A percentile compares a stretch with the other conserved stretches of the same genome.
Conservation (phyloP, 106 monocot genomes). For the Narthecium ossifragum region DNA sequence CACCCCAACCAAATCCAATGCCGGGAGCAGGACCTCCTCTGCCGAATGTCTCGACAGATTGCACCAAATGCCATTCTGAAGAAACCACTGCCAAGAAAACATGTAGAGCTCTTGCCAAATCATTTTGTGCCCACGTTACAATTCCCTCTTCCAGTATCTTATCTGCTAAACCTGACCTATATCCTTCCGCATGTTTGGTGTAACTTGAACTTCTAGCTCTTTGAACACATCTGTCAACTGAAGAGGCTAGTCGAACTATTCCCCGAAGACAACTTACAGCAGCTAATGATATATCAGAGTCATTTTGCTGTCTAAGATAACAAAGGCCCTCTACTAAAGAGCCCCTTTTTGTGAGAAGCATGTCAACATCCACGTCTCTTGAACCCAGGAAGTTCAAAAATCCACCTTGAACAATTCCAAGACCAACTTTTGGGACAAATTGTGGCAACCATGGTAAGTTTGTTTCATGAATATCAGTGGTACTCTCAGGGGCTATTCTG, state of each 20-base stretch:
- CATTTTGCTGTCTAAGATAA: conserved; percentile 33
- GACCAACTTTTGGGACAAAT: conserved; percentile 82
- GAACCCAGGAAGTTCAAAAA: conserved; percentile 32
- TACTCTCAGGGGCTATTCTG: conserved; percentile 31
- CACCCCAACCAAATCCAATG: conserved; percentile 85
- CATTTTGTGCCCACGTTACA: conserved; percentile 35
- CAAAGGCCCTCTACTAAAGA: conserved; percentile 50
- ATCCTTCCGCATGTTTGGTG: conserved; percentile 8
- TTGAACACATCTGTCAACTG: conserved; percentile 48
- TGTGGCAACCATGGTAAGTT: conserved; percentile 71
- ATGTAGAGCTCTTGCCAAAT: conserved; percentile 30
- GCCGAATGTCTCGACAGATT: conserved; percentile 65
- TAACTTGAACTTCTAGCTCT: conserved; percentile 36
- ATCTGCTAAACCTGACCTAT: conserved; percentile 19
- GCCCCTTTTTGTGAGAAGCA: conserved; percentile 5
- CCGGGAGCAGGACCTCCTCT: conserved; percentile 97
- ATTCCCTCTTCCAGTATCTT: conserved; percentile 72
- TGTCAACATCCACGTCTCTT: conserved; percentile 3
- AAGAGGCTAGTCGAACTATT: conserved; percentile 38
- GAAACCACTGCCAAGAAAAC: conserved; percentile 24
- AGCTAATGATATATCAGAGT: conserved; percentile 45
- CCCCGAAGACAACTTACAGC: conserved; percentile 70
- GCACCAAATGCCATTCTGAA: conserved; percentile 34
- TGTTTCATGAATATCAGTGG: neutral
- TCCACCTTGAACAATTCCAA: conserved; percentile 61